A percentile compares a stretch with the other conserved stretches of the same genome.
phyloP scores from a whole-genome alignment of 768 basidiomycete species.

The Russula abietina region DNA sequence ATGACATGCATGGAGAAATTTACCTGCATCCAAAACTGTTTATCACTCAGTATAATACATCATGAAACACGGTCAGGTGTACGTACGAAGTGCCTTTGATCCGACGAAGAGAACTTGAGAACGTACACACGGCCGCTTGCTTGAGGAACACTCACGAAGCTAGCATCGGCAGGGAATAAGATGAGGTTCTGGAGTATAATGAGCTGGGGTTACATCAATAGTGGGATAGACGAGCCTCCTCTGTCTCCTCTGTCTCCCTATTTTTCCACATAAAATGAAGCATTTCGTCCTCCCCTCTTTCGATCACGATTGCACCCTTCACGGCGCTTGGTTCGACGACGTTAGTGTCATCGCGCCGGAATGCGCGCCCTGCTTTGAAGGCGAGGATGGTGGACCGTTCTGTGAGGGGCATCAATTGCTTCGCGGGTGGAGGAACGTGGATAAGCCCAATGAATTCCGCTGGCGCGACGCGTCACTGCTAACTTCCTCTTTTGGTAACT shows the following conservation, averaged over 20 bases:
- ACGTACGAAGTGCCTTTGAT: constrained; percentile 84
- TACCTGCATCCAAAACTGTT: constrained; percentile 87
- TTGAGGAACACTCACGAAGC: constrained; percentile 67
- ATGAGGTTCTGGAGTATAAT: constrained; percentile 62
- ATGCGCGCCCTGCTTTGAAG: constrained; percentile 70
- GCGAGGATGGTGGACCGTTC: constrained; percentile 34
- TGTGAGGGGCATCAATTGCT: constrained; percentile 21
- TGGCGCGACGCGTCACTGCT: constrained; percentile 18
- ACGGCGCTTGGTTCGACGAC: constrained; percentile 58
- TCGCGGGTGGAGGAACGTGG: background rate
- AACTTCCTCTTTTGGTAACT: constrained; percentile 6
- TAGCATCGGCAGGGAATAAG: constrained; percentile 80
- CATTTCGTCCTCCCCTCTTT: constrained; percentile 66
- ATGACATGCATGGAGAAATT: background rate
- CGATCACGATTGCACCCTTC: constrained; percentile 69
- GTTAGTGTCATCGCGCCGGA: constrained; percentile 60
- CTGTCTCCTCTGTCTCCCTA: constrained; percentile 49
- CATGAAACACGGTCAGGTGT: background rate
- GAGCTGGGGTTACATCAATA: background rate
- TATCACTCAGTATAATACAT: background rate
- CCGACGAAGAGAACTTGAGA: constrained; percentile 86
- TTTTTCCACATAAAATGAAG: constrained; percentile 80
- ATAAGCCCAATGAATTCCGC: too few species aligned
- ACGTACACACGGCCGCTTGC: constrained; percentile 73
- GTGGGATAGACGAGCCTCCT: constrained; percentile 46